A percentile compares a stretch with the other conserved stretches of the same genome.
phyloP scores from a whole-genome alignment of 75 land plant species.

The Selaginella tamariscina region DNA sequence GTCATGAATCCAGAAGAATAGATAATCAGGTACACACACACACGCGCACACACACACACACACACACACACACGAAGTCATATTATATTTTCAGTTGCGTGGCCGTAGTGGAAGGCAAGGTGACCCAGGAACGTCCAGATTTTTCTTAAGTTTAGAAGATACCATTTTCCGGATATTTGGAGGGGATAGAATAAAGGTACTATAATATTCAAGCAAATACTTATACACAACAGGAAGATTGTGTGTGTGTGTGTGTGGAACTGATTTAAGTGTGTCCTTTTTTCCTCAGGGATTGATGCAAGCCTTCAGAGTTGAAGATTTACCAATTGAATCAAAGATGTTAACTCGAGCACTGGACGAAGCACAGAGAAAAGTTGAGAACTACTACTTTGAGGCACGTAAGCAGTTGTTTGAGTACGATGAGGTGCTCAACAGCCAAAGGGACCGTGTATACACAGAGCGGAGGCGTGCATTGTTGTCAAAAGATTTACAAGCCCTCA shows the following conservation, averaged over 20 bases:
- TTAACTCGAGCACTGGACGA: slow-evolving; percentile 92
- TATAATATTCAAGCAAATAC: neutral
- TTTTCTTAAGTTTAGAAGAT: slow-evolving; percentile 97
- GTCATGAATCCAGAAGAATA: slow-evolving; percentile 95
- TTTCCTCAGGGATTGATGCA: slow-evolving; percentile 76
- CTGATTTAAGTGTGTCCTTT: no score
- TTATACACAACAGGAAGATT: no score
- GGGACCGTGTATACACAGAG: slow-evolving; percentile 92
- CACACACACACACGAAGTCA: no score
- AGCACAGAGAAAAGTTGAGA: slow-evolving; percentile 96
- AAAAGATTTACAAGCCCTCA: slow-evolving; percentile 56
- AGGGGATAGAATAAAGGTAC: slow-evolving; percentile 93
- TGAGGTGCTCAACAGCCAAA: slow-evolving; percentile 95
- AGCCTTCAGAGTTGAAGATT: slow-evolving; percentile 92
- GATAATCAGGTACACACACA: slow-evolving; percentile 67
- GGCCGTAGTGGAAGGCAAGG: slow-evolving; percentile 98
- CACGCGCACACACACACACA: neutral
- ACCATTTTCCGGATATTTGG: slow-evolving; percentile 95
- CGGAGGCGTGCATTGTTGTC: slow-evolving; percentile 90
- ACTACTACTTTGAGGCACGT: slow-evolving; percentile 92
- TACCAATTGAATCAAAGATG: slow-evolving; percentile 95
- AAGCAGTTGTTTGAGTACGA: slow-evolving; percentile 95
- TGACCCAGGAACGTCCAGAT: slow-evolving; percentile 98
- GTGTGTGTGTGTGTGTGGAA: no score
- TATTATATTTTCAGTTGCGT: slow-evolving; percentile 44